Percentiles rank a stretch among this genome's conserved stretches.
Evolutionary conservation across 78 protist species (phyloP).

Genomic region (Cavenderia fasciculata): DNA sequence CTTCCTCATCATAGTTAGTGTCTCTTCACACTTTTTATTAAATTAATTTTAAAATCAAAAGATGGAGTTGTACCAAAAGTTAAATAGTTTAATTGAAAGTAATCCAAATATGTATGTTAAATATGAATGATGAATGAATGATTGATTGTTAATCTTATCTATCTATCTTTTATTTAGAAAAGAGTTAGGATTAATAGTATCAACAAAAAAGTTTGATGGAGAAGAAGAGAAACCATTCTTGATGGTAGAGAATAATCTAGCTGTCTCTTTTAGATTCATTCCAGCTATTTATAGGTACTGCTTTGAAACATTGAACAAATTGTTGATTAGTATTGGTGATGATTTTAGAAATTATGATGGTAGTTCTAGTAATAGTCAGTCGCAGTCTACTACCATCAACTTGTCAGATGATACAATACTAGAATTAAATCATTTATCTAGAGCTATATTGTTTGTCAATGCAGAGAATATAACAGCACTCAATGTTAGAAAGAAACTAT

Average conservation of each 20-base stretch:
- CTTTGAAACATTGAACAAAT: slow-evolving; percentile 6
- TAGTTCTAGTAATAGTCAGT: too few relatives aligned
- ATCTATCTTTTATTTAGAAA: not conserved
- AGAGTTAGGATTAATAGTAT: slow-evolving; percentile 58
- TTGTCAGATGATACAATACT: not conserved
- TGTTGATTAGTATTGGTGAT: not conserved
- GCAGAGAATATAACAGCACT: slow-evolving; percentile 53
- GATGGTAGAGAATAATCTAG: slow-evolving; percentile 25
- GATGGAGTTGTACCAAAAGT: too few relatives aligned
- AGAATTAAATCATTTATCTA: not conserved
- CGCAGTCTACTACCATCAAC: too few relatives aligned
- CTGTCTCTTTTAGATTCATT: slow-evolving; percentile 13
- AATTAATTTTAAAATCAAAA: too few relatives aligned
- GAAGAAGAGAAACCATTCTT: slow-evolving; percentile 14
- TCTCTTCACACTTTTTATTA: too few relatives aligned
- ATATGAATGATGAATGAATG: not conserved
- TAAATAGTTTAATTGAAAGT: slow-evolving; percentile 15
- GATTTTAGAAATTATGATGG: too few relatives aligned
- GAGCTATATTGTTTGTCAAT: slow-evolving; percentile 21
- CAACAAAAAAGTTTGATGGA: slow-evolving; percentile 1
- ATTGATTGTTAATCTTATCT: not conserved
- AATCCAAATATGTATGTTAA: slow-evolving; percentile 47
- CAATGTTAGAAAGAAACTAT: slow-evolving; percentile 37
- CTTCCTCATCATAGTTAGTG: too few relatives aligned
- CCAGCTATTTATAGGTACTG: slow-evolving; percentile 15